phyloP scores from a whole-genome alignment of 768 basidiomycete species.

The Suillus discolor region DNA sequence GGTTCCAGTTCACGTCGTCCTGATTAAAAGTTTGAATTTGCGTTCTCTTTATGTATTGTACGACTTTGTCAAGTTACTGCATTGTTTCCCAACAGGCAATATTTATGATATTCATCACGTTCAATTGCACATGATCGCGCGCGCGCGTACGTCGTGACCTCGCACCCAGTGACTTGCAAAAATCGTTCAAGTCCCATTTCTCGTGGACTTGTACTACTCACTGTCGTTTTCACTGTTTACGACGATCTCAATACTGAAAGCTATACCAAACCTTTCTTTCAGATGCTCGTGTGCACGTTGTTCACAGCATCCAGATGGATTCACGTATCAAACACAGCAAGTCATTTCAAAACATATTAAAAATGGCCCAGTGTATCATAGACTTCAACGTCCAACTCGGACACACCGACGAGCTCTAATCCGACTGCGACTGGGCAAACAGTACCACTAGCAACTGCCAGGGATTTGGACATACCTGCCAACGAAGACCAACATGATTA shows the following conservation, averaged over 20 bases:
- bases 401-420: background rate
- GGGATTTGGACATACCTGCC: too few species aligned
- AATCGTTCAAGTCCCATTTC: background rate
- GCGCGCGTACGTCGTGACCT: background rate
- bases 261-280: background rate
- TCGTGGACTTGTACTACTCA: too few species aligned
- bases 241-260: background rate
- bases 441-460: background rate
- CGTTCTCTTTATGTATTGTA: background rate
- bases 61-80: background rate
- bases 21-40: background rate
- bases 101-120: background rate
- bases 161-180: background rate
- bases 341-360: background rate
- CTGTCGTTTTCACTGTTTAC: background rate
- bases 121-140: background rate
- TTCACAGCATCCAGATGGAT: background rate
- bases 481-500: too few species aligned
- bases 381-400: background rate
- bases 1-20: conserved; percentile 10
- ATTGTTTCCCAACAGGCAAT: background rate
- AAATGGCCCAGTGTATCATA: background rate
- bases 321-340: background rate
- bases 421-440: too few species aligned
- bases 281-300: background rate